These are phyloP conservation scores for Cyclotella choctawhatcheeana DNA, from an alignment of 108 stramenopile species.

Conservation along the genomic window DNA sequence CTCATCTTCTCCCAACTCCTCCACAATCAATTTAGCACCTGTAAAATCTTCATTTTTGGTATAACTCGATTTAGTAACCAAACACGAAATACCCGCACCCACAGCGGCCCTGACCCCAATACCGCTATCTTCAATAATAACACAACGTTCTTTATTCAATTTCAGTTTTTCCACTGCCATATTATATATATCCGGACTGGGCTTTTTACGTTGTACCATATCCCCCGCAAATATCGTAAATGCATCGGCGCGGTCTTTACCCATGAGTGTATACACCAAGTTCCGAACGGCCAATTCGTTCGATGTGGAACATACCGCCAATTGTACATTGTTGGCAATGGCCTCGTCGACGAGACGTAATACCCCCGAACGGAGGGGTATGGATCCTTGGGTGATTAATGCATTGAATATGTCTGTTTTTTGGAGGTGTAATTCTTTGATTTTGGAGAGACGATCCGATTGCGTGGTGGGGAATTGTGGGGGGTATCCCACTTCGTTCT, in stretches of 20 bases:
- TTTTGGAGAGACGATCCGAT: conserved; percentile 61
- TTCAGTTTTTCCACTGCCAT: conserved; percentile 90
- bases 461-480: conserved; percentile 52
- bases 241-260: conserved; percentile 66
- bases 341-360: conserved; percentile 88
- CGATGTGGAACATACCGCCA: conserved; percentile 94
- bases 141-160: conserved; percentile 79
- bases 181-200: conserved; percentile 92
- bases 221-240: conserved; percentile 95
- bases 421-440: conserved; percentile 86
- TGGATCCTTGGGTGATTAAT: conserved; percentile 69
- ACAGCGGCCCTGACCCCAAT: conserved; percentile 93
- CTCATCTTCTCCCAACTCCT: conserved; percentile 79
- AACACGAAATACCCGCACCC: conserved; percentile 80
- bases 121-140: conserved; percentile 92
- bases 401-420: conserved; percentile 95
- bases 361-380: conserved; percentile 91
- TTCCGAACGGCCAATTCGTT: conserved; percentile 92
- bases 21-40: conserved; percentile 82
- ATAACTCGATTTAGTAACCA: conserved; percentile 90
- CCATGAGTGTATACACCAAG: conserved; percentile 87
- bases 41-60: conserved; percentile 90
- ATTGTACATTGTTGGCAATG: conserved; percentile 60
- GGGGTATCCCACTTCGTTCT: conserved; percentile 87
- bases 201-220: conserved; percentile 91